Base-by-base conservation (phyloP, 2,329 filamentous ascomycete species). In the Colletotrichum tropicale region DNA sequence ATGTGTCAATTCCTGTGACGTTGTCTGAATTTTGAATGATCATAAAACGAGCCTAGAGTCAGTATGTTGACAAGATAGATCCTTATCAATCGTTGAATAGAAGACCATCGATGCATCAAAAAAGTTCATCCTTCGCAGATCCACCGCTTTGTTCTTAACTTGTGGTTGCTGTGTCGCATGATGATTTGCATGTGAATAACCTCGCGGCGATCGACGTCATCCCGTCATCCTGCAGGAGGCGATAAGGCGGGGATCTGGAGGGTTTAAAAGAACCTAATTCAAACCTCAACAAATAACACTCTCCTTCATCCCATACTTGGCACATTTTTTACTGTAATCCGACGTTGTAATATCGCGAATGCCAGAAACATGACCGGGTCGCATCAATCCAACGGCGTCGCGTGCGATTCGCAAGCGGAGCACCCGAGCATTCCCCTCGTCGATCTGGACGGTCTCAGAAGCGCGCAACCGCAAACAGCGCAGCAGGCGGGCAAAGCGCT, bases 401-500 rank as follows among this genome's bases (percentile, higher is more conserved):
- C 13, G 10, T 30, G 16, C 24, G 24, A 28, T n/a, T 9, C 38
- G 8, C 26, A n/a, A 55, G 38, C 18, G 21, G 24, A 13, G 21
- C 21, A 5, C 5, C 15, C 26, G 18, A 65, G 16, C 32, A 74
- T 65, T 6, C 60, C 67, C 34, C n/a, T 73, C 24, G 21, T 74
- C 52, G 60, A 66, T 30, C 28, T 70, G 8, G 6, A n/a, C n/a
- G 66, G 48, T 18, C 28, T 66, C 9, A 24, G n/a, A n/a, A n/a
- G 15, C 30, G 18, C 43, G 18, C 18, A 38, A 4, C 18, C 30
- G 9, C 15, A 62, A 24, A 43, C 10, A 56, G 71, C 71, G 8
- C 28, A 10, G 56, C 10, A 77, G 28, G 48, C 75, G 1, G 78
- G 78, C 5, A 73, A 74, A 13, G 67, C 78, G 10, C 70, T 83